Conservation (phyloP, 2,329 filamentous ascomycete species). For the Stagonosporopsis chrysanthemi region DNA sequence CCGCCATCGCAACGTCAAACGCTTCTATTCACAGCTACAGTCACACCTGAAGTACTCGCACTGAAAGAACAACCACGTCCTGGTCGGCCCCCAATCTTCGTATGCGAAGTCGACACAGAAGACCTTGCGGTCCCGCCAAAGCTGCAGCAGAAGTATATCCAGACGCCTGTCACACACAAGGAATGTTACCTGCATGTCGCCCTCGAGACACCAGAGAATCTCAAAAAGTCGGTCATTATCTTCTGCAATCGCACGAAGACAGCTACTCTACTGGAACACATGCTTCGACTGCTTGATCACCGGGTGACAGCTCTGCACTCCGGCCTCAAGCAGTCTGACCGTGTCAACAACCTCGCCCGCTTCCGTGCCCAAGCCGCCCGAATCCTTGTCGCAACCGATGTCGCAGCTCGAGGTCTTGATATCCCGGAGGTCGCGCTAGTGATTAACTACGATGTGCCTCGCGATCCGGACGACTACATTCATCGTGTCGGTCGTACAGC, state of each 20-base stretch:
- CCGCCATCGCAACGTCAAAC: conserved; percentile 84
- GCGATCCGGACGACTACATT: conserved; percentile 97
- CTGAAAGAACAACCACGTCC: conserved; percentile 80
- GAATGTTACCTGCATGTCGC: conserved; percentile 95
- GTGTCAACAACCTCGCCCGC: conserved; percentile 84
- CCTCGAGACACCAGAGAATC: conserved; percentile 75
- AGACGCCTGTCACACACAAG: conserved; percentile 89
- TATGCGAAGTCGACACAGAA: conserved; percentile 83
- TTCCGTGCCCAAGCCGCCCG: conserved; percentile 90
- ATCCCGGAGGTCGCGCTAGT: conserved; percentile 92
- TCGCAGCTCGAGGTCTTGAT: conserved; percentile 91
- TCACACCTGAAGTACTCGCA: conserved; percentile 89
- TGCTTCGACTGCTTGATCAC: conserved; percentile 85
- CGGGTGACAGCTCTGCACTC: conserved; percentile 92
- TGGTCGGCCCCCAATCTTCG: conserved; percentile 78
- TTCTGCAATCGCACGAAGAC: conserved; percentile 94
- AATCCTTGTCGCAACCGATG: conserved; percentile 92
- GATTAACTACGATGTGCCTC: conserved; percentile 93
- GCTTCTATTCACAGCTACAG: conserved; percentile 92
- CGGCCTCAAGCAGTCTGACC: conserved; percentile 81
- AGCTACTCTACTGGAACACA: conserved; percentile 86
- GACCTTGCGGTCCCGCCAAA: conserved; percentile 79
- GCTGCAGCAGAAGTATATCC: conserved; percentile 83
- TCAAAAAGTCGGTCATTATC: conserved; percentile 80
- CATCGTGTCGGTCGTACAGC: conserved; percentile 96